These are phyloP conservation scores for Circinella umbellata DNA, from an alignment of 371 early-diverging fungal species.

Conservation along the genomic window DNA sequence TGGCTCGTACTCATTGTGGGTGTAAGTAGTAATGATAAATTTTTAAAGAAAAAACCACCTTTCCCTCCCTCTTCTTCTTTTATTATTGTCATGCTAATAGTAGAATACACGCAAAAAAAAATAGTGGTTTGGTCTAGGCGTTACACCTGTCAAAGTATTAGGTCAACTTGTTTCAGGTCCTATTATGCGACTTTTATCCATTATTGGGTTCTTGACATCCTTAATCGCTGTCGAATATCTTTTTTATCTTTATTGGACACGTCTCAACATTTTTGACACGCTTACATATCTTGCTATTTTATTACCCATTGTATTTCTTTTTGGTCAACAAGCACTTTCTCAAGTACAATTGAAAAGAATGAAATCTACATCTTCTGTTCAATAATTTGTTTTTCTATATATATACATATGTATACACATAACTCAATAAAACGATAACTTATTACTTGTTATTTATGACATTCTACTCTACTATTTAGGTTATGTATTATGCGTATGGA, in stretches of 20 bases:
- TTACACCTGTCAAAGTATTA: constrained; percentile 48
- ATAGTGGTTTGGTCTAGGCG: constrained; percentile 63
- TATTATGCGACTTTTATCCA: constrained; percentile 39
- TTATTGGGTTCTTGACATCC: constrained; percentile 61
- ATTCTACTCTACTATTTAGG: too few relatives aligned
- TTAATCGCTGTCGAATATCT: constrained; percentile 62
- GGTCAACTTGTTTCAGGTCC: constrained; percentile 32
- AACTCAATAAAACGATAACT: neutral
- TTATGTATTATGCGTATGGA: too few relatives aligned
- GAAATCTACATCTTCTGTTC: neutral
- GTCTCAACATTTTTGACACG: constrained; percentile 73
- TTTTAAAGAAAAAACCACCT: too few relatives aligned
- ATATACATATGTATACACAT: neutral
- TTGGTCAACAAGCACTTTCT: constrained; percentile 65
- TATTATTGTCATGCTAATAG: too few relatives aligned
- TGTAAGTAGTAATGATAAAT: constrained; percentile 56
- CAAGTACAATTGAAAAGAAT: constrained; percentile 40
- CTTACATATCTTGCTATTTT: constrained; percentile 64
- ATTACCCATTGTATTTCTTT: constrained; percentile 55
- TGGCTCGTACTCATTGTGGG: constrained; percentile 63
- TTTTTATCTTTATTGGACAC: constrained; percentile 74
- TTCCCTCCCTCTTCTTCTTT: too few relatives aligned
- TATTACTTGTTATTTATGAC: too few relatives aligned
- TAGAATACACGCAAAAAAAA: too few relatives aligned
- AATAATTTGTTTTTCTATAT: neutral